A percentile compares a stretch with the other conserved stretches of the same genome.
phyloP scores from a whole-genome alignment of 2,329 filamentous ascomycete species.

The Cladosporium sp. region DNA sequence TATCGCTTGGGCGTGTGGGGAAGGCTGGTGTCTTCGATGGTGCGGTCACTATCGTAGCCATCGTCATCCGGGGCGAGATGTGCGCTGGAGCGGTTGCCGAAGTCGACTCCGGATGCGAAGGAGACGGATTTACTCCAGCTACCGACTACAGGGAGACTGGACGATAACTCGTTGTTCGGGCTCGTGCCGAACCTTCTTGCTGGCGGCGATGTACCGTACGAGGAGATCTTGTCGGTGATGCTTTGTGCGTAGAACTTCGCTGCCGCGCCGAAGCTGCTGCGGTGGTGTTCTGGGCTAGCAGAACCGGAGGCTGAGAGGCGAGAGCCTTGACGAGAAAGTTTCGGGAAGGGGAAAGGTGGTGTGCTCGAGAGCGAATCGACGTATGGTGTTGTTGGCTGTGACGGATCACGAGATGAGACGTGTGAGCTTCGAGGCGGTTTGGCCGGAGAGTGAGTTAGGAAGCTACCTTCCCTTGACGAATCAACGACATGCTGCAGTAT shows the following conservation, averaged over 20 bases:
- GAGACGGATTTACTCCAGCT: conserved; percentile 47
- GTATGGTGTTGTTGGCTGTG: conserved; percentile 33
- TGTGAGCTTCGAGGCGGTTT: conserved; percentile 21
- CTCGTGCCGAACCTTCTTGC: conserved; percentile 28
- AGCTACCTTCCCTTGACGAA: conserved; percentile 18
- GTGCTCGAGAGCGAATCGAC: conserved; percentile 32
- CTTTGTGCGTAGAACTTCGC: conserved; percentile 37
- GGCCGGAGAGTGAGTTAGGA: conserved; percentile 23
- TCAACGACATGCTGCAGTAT: conserved; percentile 19
- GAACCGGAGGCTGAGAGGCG: conserved; percentile 31
- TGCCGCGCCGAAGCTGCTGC: conserved; percentile 36
- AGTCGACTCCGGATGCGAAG: conserved; percentile 38
- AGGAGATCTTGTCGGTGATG: conserved; percentile 35
- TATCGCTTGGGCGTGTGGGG: conserved; percentile 35
- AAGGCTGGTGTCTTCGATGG: conserved; percentile 39
- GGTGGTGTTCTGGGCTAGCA: conserved; percentile 34
- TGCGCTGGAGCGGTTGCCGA: conserved; percentile 35
- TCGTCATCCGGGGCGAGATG: conserved; percentile 30
- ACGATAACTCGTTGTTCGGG: conserved; percentile 33
- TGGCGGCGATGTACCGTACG: conserved; percentile 36
- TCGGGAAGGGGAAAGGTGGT: conserved; percentile 29
- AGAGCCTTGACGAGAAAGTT: conserved; percentile 25
- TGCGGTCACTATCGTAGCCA: conserved; percentile 36
- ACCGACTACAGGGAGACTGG: conserved; percentile 35
- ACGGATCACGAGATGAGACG: conserved; percentile 29